Evolutionary conservation across 148 eudicot species (phyloP), one percentile per base, ranked within the genome.

Genomic region (Arbutus unedo): DNA sequence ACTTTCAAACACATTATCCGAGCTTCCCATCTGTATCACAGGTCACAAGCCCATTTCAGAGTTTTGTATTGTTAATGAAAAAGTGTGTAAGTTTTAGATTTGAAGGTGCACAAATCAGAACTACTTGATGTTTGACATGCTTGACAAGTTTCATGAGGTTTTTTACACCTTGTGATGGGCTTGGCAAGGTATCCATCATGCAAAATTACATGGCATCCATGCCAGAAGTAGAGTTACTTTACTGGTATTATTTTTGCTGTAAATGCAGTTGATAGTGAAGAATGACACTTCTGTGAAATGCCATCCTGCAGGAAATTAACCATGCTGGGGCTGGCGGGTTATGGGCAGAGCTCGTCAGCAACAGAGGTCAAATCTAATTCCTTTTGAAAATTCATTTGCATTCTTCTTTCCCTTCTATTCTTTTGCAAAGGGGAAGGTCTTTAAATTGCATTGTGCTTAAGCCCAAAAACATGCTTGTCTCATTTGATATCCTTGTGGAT

Each of bases 281-380:
- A 21, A 53, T 44, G 74, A 66, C 66, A 56, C 16, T 48, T 78
- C 19, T 78, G 45, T 76, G 23, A 83, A 66, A 78, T 82, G 56
- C 45, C 71, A 10, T 68, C 64, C 21, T 89, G 85, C 87, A 96
- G 99, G 99, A 96, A 84, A 93, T 96, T 67, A 94, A 96, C 85
- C 97, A 96, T 85, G 93, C 99, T 70, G 99, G 99, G 81, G 88
- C 98, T 64, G 99, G 99, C 80, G 99, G 99, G 68, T 87, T 96
- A 76, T 96, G 99, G 99, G 93, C 97, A 54, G 99, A 96, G 89
- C 95, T 96, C 64, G 97, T 96, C 82, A 87, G 85, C 83, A 96
- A 96, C 79, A 90, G 98, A 94, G 98, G 98, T 94, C 55, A 25
- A 55, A 54, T 68, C 50, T 57, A 31, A 66, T 41, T 56, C 76